phyloP scores from a whole-genome alignment of 441 rosid genomes.

The Metrosideros polymorpha region DNA sequence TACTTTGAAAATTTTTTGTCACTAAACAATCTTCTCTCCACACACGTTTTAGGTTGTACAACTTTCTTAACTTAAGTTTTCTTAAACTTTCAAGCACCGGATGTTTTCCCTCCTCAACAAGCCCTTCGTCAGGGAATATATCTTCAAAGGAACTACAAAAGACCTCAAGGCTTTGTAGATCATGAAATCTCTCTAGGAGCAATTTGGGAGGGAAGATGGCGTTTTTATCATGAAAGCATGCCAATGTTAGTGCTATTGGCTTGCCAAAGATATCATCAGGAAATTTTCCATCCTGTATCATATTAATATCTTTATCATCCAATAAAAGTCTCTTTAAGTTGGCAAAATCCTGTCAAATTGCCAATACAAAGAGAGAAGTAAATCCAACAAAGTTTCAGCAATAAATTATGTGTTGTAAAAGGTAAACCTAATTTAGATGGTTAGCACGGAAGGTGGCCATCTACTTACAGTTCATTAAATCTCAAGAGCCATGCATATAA shows the following conservation, averaged over 20 bases:
- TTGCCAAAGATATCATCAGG: background rate
- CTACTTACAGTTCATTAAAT: rapidly evolving
- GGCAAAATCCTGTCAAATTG: background rate
- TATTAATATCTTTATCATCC: rapidly evolving
- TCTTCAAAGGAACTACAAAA: background rate
- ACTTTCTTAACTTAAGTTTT: background rate
- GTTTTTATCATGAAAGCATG: background rate
- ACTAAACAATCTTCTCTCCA: background rate
- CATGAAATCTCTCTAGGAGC: background rate
- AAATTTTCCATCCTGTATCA: background rate
- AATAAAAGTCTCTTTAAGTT: background rate
- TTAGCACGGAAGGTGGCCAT: rapidly evolving
- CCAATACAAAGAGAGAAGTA: background rate
- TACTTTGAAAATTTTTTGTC: rapidly evolving
- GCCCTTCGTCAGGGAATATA: background rate
- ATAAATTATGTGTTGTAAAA: rapidly evolving
- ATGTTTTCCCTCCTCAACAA: background rate
- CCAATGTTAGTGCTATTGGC: background rate
- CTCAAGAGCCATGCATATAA: background rate
- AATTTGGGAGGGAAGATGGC: rapidly evolving
- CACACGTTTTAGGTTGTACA: background rate
- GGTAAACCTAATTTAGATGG: rapidly evolving
- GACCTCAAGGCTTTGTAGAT: background rate
- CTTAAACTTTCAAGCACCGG: background rate
- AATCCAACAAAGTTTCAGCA: rapidly evolving